Evolutionary conservation across 2,329 filamentous ascomycete species (phyloP), one percentile per base, ranked within the genome.

Genomic region (Gnomoniopsis smithogilvyi): DNA sequence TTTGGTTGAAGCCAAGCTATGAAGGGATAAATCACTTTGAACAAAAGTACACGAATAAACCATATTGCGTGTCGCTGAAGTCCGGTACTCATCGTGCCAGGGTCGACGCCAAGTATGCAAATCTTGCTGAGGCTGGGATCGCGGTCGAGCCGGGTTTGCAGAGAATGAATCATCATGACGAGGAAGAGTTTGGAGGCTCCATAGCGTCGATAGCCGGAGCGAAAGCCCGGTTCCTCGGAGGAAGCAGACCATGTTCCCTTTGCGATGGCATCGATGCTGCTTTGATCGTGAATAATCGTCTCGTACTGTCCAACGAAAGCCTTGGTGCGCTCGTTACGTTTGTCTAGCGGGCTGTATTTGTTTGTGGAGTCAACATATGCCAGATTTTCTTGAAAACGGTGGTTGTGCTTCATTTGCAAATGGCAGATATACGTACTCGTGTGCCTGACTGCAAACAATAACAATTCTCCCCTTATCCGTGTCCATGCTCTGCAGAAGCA

Each of bases 141-240:
- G 7, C 38, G 55, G 34, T 64, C 59, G 11, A 72, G 56, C 8
- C 70, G 68, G 26, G 54, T 60, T 22, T 67, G 64, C n/a, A 71
- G 65, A 51, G 72, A 69, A 45, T 64, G 65, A 66, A 69, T 67
- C 60, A 72, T 69, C 67, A 72, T 72, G 33, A 72, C 62, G 17
- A 66, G 54, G 60, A 66, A 72, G 7, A 72, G 63, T 53, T 73
- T 70, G 17, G 64, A 58, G 17, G 70, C 69, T 1, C 70, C 69
- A 54, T 72, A 73, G n/a, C 71, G 63, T n/a, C 71, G 64, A 43
- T 64, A 65, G 62, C 63, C 38, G 57, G 62, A 60, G n/a, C 56
- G 34, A 1, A 51, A 58, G 1, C 56, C 62, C 0, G 65, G 62
- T 34, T 69, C 64, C 7, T 68, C 65, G 12, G 62, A 36, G 4